Base-by-base conservation (phyloP, 2,329 filamentous ascomycete species). In the Trichophyton schoenleinii region DNA sequence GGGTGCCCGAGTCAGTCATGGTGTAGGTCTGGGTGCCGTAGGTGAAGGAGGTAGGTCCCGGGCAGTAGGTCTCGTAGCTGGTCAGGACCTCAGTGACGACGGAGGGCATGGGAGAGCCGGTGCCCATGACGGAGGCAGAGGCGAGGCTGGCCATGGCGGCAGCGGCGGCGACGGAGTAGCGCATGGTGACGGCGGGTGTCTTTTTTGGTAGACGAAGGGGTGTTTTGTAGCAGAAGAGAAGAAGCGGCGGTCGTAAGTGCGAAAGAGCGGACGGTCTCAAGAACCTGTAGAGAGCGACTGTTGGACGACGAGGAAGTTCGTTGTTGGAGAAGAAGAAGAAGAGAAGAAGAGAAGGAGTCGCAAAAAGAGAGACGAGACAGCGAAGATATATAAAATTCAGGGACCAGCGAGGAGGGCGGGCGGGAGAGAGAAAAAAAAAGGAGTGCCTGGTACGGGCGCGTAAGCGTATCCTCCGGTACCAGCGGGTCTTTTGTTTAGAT, bases 61-160 rank as follows among this genome's bases (percentile, higher is more conserved):
- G 86, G 83, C 87, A 90, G 83, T 80, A 88, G 71, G 87, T 90
- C 76, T 81, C 84, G 78, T 83, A 83, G 62, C 78, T 75, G 62
- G 83, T 84, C 66, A 89, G 81, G 66, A 63, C 62, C 57, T 66
- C 61, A 15, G 66, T 63, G 59, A 44, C 25, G 52, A 64, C 25
- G 38, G 49, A 65, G 8, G 48, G 57, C 48, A 59, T 34, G 25
- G 31, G 18, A n/a, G 22, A 5, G 15, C 55, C 55, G 48, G 63
- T 67, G 22, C 25, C 57, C 20, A 71, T 62, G 36, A 49, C 44
- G 49, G 58, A 46, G 61, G 74, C 75, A 59, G 70, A 66, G 65
- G 70, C 75, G 68, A 70, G 72, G 66, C 71, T 71, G 66, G 72
- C 75, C 63, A 75, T 67, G 66, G 71, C 73, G 64, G 73, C 67